Percentiles rank a stretch among this genome's conserved stretches.
These are phyloP conservation scores for Plicaturopsis crispa DNA, from an alignment of 768 basidiomycete species.

Conservation along the genomic window DNA sequence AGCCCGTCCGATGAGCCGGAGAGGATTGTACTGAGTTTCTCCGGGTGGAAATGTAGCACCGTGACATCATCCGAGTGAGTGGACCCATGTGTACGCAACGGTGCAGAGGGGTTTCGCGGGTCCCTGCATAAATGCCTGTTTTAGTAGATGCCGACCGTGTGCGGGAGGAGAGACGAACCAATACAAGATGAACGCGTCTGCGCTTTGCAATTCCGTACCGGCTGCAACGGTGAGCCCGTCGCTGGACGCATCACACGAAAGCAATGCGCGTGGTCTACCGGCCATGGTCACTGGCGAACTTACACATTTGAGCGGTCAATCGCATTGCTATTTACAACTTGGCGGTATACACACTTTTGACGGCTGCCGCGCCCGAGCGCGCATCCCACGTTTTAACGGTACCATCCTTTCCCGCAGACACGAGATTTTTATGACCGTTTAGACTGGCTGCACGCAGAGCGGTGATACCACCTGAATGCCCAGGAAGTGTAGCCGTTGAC, in stretches of 20 bases:
- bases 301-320: constrained; percentile 31
- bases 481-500: constrained; percentile 37
- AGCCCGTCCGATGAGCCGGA: constrained; percentile 84
- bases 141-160: no score
- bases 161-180: constrained; percentile 63
- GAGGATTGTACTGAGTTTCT: constrained; percentile 44
- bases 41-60: constrained; percentile 49
- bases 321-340: constrained; percentile 1
- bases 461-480: constrained; percentile 53
- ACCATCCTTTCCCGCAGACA: constrained; percentile 69
- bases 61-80: constrained; percentile 96
- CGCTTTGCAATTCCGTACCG: constrained; percentile 73
- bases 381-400: constrained; percentile 72
- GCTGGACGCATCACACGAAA: constrained; percentile 63
- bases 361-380: constrained; percentile 42
- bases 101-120: constrained; percentile 65
- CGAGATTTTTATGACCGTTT: constrained; percentile 37
- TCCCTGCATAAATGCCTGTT: no score
- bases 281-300: constrained; percentile 38
- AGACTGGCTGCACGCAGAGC: constrained; percentile 37
- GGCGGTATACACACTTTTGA: constrained; percentile 46
- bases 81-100: constrained; percentile 69
- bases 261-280: constrained; percentile 34
- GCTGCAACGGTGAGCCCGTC: constrained; percentile 73
- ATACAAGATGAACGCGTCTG: constrained; percentile 79